These are phyloP conservation scores for Acacia acuminata DNA, from an alignment of 306 rosid genomes.

Conservation along the genomic window DNA sequence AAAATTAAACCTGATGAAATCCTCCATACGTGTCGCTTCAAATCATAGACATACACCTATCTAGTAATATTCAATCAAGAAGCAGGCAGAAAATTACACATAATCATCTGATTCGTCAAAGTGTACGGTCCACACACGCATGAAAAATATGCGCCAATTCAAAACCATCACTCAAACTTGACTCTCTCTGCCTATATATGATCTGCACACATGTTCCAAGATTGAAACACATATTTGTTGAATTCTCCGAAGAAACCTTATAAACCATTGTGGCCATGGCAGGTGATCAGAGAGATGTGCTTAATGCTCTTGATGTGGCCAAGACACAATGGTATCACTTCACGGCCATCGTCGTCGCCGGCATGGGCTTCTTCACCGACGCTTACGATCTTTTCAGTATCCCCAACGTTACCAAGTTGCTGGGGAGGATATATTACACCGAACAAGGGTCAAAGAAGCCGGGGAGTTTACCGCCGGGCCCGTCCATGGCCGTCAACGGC, in stretches of 20 bases:
- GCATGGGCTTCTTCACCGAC: slow-evolving; percentile 56
- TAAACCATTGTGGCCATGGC: not conserved
- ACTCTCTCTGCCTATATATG: not conserved
- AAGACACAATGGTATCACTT: slow-evolving; percentile 49
- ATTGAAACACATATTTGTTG: not conserved
- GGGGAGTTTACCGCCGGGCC: slow-evolving; percentile 44
- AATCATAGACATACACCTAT: not conserved
- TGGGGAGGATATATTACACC: slow-evolving; percentile 48
- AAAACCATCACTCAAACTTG: not conserved
- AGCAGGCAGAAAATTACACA: not conserved
- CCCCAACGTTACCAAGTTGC: slow-evolving; percentile 57
- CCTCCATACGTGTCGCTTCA: not conserved
- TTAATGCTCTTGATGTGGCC: slow-evolving; percentile 33
- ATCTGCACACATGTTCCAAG: not conserved
- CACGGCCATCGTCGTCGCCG: slow-evolving; percentile 42
- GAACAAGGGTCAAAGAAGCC: slow-evolving; percentile 36
- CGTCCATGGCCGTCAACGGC: slow-evolving; percentile 48
- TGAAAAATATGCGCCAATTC: not conserved
- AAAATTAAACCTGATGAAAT: not conserved
- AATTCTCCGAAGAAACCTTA: not conserved
- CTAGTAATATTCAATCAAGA: not conserved
- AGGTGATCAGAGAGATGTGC: slow-evolving; percentile 12
- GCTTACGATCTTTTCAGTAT: slow-evolving; percentile 52
- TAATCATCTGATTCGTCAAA: not conserved
- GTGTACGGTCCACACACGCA: not conserved